Base-by-base conservation (phyloP, 2,329 filamentous ascomycete species). In the Hymenoscyphus fructigenus region DNA sequence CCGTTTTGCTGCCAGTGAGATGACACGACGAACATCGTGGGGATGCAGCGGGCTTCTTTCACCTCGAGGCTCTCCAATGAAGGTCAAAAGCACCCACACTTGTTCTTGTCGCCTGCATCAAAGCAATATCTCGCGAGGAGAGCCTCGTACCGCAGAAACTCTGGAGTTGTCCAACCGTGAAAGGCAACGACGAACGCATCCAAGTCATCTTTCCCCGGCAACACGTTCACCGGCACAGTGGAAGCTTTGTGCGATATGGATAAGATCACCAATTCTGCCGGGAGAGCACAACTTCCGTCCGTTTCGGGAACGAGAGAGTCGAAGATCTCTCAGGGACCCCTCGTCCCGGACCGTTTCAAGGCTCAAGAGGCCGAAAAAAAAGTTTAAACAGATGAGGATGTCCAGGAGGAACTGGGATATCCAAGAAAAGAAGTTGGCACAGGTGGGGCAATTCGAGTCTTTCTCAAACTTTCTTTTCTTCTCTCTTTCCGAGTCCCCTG, bases 361-460 rank as follows among this genome's bases (percentile, higher is more conserved):
- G 32, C 36, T 26, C 12, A 10, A 23, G 44, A 50, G 20, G 26
- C 53, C 53, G 53, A 57, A 32, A 17, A 5, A 38, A 57, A 63
- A 59, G 55, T 58, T 36, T 47, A 63, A 63, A 63, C 61, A 63
- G 36, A 63, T 63, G 55, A 63, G 41, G 55, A 29, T 63, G 58
- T 50, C 26, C 55, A 58, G 55, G n/a, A 7, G 20, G 20, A 32
- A 44, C 59, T 28, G 59, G 59, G 59, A 53, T 61, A 36, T 26
- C 44, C 59, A 61, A 55, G 44, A 29, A 36, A 61, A 28, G n/a
- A 50, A 53, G 32, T 23, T 59, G 56, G 56, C 29, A 59, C n/a
- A 29, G 61, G 50, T 36, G 61, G 29, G 38, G 56, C 26, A 50
- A 20, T 26, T 47, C 7, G 41, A n/a, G 17, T 47, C 41, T 20